Evolutionary conservation across 345 rosid species (phyloP).

Genomic region (Lumnitzera littorea): DNA sequence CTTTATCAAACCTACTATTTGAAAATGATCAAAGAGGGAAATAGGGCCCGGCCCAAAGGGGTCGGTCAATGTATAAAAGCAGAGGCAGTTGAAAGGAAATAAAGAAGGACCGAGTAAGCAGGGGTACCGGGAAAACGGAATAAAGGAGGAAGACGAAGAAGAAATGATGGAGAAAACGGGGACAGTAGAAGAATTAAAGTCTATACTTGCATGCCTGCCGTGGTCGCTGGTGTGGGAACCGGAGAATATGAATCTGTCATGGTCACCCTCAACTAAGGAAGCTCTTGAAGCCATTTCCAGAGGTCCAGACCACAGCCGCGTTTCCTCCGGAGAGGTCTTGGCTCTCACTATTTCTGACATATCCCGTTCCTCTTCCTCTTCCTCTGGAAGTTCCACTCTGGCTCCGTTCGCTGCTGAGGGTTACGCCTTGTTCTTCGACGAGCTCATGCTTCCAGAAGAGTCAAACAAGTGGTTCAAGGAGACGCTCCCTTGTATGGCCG

Average conservation of each 20-base stretch:
- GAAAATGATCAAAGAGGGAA: no score
- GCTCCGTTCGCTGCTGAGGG: slow-evolving; percentile 15
- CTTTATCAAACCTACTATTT: no score
- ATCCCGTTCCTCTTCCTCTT: no score
- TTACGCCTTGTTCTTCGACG: slow-evolving; percentile 38
- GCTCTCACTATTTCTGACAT: slow-evolving; percentile 46
- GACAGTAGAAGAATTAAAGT: slow-evolving; percentile 27
- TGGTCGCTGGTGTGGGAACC: slow-evolving; percentile 26
- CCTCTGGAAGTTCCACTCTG: no score
- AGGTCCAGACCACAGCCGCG: slow-evolving; percentile 56
- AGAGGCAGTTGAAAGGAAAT: no score
- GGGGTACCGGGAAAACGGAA: no score
- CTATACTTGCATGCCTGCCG: slow-evolving; percentile 52
- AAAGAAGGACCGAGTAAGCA: no score
- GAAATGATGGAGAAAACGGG: slow-evolving; percentile 41
- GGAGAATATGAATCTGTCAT: slow-evolving; percentile 29
- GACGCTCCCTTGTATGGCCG: slow-evolving; percentile 60
- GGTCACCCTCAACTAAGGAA: slow-evolving; percentile 64
- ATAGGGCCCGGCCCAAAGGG: no score
- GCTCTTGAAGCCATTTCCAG: slow-evolving; percentile 47
- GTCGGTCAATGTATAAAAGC: no score
- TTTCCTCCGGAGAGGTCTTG: slow-evolving; percentile 57
- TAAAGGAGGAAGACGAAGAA: no score
- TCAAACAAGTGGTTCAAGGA: slow-evolving; percentile 60
- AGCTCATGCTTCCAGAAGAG: slow-evolving; percentile 45